phyloP scores from a whole-genome alignment of 2,329 filamentous ascomycete species.

The Lachnellula subtilissima region DNA sequence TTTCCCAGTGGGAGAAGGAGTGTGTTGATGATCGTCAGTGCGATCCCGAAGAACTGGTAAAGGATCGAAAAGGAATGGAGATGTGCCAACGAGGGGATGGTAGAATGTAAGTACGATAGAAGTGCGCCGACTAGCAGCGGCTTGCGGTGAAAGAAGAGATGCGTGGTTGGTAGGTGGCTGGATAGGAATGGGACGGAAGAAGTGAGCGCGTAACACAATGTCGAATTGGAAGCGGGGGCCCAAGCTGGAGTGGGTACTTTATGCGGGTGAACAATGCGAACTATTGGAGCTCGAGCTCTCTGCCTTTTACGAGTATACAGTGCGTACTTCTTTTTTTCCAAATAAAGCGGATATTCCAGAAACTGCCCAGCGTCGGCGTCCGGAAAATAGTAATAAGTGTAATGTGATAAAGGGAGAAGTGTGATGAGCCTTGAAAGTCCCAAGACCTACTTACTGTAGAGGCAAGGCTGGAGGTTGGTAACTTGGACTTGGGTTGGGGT shows the following conservation, averaged over 20 bases:
- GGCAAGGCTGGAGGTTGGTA: not conserved
- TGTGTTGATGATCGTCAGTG: not conserved
- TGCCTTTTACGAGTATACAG: not conserved
- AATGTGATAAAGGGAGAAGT: not conserved
- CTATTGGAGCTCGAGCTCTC: not conserved
- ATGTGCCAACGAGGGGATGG: constrained; percentile 3
- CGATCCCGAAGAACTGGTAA: constrained; percentile 1
- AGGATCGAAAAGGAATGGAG: constrained; percentile 7
- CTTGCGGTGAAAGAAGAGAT: constrained; percentile 17
- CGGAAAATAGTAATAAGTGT: not conserved
- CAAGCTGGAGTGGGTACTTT: constrained; percentile 8
- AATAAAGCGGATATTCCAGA: not conserved
- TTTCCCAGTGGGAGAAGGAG: not conserved
- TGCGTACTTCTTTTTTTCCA: not conserved
- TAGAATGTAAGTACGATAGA: constrained; percentile 19
- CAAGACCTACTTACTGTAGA: not conserved
- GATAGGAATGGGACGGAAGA: constrained; percentile 1
- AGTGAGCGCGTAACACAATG: constrained; percentile 14
- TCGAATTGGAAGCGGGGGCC: constrained; percentile 3
- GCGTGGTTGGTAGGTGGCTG: not conserved
- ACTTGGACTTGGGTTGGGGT: not conserved
- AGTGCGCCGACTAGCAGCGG: constrained; percentile 20
- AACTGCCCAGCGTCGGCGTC: not conserved
- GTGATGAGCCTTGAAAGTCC: not conserved
- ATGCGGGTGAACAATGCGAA: constrained; percentile 8